Evolutionary conservation across 2,329 filamentous ascomycete species (phyloP).

Genomic region (Fusarium zealandicum): DNA sequence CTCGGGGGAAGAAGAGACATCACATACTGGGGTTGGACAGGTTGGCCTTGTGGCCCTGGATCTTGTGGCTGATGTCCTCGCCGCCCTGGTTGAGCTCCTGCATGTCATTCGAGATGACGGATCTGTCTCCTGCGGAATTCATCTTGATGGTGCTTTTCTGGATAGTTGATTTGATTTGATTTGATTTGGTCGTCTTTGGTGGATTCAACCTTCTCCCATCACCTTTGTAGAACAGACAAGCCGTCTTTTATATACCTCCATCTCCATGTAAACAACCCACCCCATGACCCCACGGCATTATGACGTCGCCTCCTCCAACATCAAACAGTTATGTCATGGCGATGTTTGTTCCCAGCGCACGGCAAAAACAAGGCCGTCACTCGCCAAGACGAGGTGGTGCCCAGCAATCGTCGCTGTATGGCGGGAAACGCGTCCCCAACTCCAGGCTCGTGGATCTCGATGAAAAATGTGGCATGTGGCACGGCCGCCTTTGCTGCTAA

Average conservation of each 20-base stretch:
- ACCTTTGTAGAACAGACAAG: no score
- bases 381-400: no score
- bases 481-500: not conserved
- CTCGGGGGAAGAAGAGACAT: not conserved
- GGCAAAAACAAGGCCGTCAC: not conserved
- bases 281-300: conserved; percentile 8
- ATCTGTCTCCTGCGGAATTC: conserved; percentile 49
- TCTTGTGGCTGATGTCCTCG: conserved; percentile 41
- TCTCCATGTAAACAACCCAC: not conserved
- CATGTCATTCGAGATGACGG: conserved; percentile 52
- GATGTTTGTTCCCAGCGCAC: not conserved
- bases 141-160: conserved; percentile 16
- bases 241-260: not conserved
- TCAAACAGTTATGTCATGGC: conserved; percentile 28
- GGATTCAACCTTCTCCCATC: no score
- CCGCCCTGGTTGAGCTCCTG: conserved; percentile 46
- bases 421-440: not conserved
- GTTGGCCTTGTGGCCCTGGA: conserved; percentile 56
- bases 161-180: not conserved
- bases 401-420: not conserved
- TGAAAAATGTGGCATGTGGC: not conserved
- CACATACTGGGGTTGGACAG: conserved; percentile 55
- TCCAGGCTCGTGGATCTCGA: not conserved
- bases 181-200: not conserved
- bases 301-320: conserved; percentile 21